phyloP scores from a whole-genome alignment of 2,329 filamentous ascomycete genomes.

The Monilinia polystroma region DNA sequence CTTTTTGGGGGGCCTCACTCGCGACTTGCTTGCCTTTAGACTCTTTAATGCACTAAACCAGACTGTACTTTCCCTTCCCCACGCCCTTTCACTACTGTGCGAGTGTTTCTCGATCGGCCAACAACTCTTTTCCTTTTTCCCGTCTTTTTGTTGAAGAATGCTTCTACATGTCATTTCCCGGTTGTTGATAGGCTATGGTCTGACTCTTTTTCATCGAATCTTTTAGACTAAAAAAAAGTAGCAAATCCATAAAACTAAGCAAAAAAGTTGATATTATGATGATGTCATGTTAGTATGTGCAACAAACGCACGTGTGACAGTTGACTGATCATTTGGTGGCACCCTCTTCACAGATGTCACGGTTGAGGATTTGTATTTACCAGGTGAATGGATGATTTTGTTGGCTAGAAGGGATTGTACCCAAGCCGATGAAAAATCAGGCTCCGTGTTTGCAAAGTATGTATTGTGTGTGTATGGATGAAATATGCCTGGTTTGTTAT shows the following conservation, averaged over 20 bases:
- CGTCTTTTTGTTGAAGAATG: conserved; percentile 25
- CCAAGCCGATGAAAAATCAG: too few species aligned
- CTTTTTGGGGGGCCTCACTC: conserved; percentile 37
- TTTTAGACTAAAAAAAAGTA: conserved; percentile 38
- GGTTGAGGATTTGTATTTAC: neutral
- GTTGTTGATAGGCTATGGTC: conserved; percentile 24
- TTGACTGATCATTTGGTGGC: neutral
- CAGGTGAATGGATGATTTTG: too few species aligned
- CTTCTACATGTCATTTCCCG: conserved; percentile 20
- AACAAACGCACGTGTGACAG: neutral
- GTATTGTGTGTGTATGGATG: too few species aligned
- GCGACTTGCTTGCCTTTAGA: conserved; percentile 39
- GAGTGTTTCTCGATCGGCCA: conserved; percentile 18
- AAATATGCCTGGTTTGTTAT: too few species aligned
- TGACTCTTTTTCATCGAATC: conserved; percentile 28
- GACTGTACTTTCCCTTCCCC: conserved; percentile 34
- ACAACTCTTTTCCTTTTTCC: conserved; percentile 22
- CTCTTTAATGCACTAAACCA: conserved; percentile 39
- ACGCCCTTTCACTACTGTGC: conserved; percentile 24
- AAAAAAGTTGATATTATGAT: neutral
- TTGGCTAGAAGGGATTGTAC: too few species aligned
- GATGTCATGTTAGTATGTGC: neutral
- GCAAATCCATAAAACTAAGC: conserved; percentile 34
- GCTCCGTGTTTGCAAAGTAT: too few species aligned
- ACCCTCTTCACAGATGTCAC: too few species aligned